These are phyloP conservation scores for Verticillium tricorpus DNA, from an alignment of 2,329 filamentous ascomycete genomes.

Conservation along the genomic window DNA sequence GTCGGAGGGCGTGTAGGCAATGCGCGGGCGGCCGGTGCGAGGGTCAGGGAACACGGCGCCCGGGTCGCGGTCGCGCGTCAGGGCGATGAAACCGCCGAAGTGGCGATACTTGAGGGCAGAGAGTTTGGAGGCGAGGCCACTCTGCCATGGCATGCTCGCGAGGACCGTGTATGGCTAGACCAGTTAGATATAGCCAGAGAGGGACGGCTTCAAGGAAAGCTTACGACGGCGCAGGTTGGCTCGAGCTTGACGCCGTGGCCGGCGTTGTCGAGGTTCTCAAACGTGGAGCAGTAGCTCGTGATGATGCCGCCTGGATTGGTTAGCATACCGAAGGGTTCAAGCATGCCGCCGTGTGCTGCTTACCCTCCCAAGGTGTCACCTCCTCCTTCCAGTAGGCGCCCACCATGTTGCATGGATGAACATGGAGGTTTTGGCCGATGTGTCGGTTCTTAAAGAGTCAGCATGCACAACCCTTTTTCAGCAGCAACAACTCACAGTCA, in stretches of 20 bases:
- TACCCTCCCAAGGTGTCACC: conserved; percentile 62
- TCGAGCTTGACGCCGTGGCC: conserved; percentile 85
- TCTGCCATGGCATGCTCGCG: conserved; percentile 60
- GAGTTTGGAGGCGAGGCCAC: conserved; percentile 69
- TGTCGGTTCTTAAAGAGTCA: conserved; percentile 58
- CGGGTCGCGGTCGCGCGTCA: conserved; percentile 71
- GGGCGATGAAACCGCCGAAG: conserved; percentile 66
- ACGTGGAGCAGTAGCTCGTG: conserved; percentile 70
- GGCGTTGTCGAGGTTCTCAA: conserved; percentile 74
- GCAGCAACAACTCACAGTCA: conserved; percentile 47
- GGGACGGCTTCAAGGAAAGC: conserved; percentile 13
- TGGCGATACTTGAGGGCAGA: conserved; percentile 63
- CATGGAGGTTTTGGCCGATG: conserved; percentile 74
- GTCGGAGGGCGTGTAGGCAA: conserved; percentile 66
- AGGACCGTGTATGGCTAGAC: conserved; percentile 59
- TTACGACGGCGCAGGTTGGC: conserved; percentile 62
- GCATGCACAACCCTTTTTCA: neutral
- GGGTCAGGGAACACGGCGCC: conserved; percentile 73
- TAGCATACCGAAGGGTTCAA: neutral
- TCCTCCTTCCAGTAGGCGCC: conserved; percentile 65
- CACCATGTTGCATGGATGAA: conserved; percentile 68
- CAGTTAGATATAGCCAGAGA: conserved; percentile 13
- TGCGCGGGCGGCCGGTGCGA: conserved; percentile 54
- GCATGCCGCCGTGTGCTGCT: conserved; percentile 2
- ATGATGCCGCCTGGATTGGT: conserved; percentile 63